A percentile compares a stretch with the other conserved stretches of the same genome.
Conservation (phyloP, 2,329 filamentous ascomycete genomes). For the Aspergillus glaucus region DNA sequence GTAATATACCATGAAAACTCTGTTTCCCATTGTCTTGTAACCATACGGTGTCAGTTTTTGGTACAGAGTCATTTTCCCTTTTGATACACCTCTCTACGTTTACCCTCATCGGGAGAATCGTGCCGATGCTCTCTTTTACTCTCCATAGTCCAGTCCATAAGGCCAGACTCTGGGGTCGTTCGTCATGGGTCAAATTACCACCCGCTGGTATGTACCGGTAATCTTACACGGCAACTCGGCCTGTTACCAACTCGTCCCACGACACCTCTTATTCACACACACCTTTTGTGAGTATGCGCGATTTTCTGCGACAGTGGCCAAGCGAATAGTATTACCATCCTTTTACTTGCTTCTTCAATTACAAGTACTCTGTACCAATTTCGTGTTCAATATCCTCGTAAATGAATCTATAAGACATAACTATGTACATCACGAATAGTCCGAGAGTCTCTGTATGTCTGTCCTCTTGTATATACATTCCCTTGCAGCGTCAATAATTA, state of each 20-base stretch:
- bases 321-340: background rate
- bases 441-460: too few relatives aligned
- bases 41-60: background rate
- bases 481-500: too few relatives aligned
- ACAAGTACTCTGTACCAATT: too few relatives aligned
- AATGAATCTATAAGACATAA: too few relatives aligned
- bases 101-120: too few relatives aligned
- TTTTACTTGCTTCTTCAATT: background rate
- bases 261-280: background rate
- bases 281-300: too few relatives aligned
- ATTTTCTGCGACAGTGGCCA: too few relatives aligned
- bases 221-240: slow-evolving; percentile 1
- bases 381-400: too few relatives aligned
- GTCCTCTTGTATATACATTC: too few relatives aligned
- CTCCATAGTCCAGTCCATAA: too few relatives aligned
- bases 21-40: background rate
- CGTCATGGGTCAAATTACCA: slow-evolving; percentile 2
- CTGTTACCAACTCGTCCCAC: background rate
- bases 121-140: too few relatives aligned
- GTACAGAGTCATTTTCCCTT: background rate
- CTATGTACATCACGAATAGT: too few relatives aligned
- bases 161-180: background rate
- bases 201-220: background rate
- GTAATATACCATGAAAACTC: background rate
- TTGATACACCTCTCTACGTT: background rate